Evolutionary conservation across 2,329 filamentous ascomycete genomes (phyloP), one percentile per base, ranked within the genome.

Genomic region (Sporothrix dimorphospora): DNA sequence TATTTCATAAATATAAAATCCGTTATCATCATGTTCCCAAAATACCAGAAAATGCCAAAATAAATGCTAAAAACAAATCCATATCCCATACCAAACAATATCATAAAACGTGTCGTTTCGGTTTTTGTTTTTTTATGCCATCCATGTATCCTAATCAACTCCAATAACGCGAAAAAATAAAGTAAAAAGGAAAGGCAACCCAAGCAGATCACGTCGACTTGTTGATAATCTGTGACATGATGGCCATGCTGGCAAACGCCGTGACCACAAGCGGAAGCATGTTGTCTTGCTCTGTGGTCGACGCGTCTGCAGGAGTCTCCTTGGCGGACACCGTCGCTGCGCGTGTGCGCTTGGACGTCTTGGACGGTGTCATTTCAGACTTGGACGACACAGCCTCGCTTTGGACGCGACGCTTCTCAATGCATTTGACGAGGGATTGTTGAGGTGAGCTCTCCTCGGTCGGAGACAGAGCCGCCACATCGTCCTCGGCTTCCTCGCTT

Each of bases 251-350:
- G 4, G 79, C 79, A 73, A 80, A 75, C 63, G 79, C 55, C 75
- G 79, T 75, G 74, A 79, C 76, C 68, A 81, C 75, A 21, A 76
- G 71, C 0, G 78, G 77, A 40, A 80, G 70, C 71, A 76, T 73
- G 7, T 69, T 67, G 61, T 69, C 67, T 30, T 57, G 24, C 19
- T 27, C 11, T 2, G 27, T 11, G 40, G 66, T 16, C 12, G 47
- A 38, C 11, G 24, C 47, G 8, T n/a, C 16, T n/a, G 2, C 61
- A 8, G n/a, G 1, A 14, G 38, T 19, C 9, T 34, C 27, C 16
- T 24, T 38, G 53, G 49, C 4, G n/a, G 16, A 27, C 24, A 51
- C 27, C 12, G 57, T n/a, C 16, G 40, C 66, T 67, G 40, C 40
- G n/a, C 49, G 27, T 30, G 27, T 30, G 30, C 24, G 45, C 27